These are phyloP conservation scores for Heimioporus retisporus DNA, from an alignment of 1,284 basidiomycete species.

Conservation along the genomic window DNA sequence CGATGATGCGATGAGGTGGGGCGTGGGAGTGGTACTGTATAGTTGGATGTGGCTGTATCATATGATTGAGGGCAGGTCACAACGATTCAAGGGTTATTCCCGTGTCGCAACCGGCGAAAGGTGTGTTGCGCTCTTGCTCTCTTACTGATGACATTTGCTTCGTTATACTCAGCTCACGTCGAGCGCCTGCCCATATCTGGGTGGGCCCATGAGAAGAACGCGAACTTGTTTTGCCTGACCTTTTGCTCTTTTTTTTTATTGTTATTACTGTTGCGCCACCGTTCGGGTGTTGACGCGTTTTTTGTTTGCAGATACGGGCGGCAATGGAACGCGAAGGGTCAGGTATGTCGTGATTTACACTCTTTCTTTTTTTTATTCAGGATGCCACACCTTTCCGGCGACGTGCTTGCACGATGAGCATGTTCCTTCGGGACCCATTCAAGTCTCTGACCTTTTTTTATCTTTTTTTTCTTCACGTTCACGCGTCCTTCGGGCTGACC, in stretches of 20 bases:
- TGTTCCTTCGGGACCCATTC: conserved; percentile 79
- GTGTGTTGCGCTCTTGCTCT: conserved; percentile 24
- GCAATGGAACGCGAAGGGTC: not conserved
- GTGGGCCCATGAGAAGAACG: conserved; percentile 59
- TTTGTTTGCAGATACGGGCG: no score
- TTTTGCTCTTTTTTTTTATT: conserved; percentile 14
- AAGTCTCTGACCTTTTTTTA: conserved; percentile 69
- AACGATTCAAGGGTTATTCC: not conserved
- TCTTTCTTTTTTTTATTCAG: conserved; percentile 23
- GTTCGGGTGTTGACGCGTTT: not conserved
- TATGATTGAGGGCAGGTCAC: conserved; percentile 39
- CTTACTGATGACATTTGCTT: conserved; percentile 56
- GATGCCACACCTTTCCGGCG: conserved; percentile 60
- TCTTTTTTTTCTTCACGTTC: no score
- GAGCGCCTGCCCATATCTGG: conserved; percentile 50
- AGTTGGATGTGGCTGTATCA: conserved; percentile 42
- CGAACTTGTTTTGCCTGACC: conserved; percentile 52
- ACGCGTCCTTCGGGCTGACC: no score
- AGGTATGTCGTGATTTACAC: conserved; percentile 31
- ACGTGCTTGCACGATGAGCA: conserved; percentile 70
- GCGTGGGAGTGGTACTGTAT: conserved; percentile 52
- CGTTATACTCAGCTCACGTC: conserved; percentile 76
- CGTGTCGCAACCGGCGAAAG: not conserved
- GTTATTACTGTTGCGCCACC: not conserved
- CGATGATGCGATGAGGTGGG: no score